Evolutionary conservation across 225 moss, liverwort and hornwort genomes (phyloP), one percentile per base, ranked within the genome.

Genomic region (Pseudisothecium myosuroides): DNA sequence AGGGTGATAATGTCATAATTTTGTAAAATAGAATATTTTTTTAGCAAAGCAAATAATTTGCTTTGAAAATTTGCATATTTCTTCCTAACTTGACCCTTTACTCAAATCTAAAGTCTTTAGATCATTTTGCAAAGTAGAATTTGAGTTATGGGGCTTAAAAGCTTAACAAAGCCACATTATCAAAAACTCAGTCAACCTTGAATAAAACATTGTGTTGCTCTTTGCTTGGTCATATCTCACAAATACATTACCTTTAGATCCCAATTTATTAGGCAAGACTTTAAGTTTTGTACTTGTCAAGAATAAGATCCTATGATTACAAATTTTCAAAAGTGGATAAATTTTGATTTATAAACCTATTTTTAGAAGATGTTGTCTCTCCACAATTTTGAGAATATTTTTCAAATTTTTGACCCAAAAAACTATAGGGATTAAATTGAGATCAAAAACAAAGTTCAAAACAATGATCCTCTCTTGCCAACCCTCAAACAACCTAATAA

Each of bases 1-100:
- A 1, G 2, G 9, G 8, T 76, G 2, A 76, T 1, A 76, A 34
- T 76, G 4, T 0, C 19, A 0, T 5, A 49, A 50, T 20, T 76
- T 21, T 76, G 7, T 13, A 50, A 50, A 12, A 19, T 34, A 34
- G 2, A n/a, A 21, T 20, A 19, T 21, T 7, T 7, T 2, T 76
- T 50, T 7, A 32, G n/a, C n/a, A n/a, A n/a, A n/a, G n/a, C n/a
- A n/a, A n/a, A n/a, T n/a, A n/a, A n/a, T n/a, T n/a, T n/a, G n/a
- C n/a, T n/a, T n/a, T 45, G 10, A 45, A 73, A 28, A 45, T 28
- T 28, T 43, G 9, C 10, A 10, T 28, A 43, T 9, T 28, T 45
- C 6, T 28, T 45, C 3, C 0, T 49, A 75, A 31, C 11, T 49
- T 73, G 16, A 49, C 7, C 2, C 4, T 31, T 7, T 29, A 49